Base-by-base conservation (phyloP, 2,329 filamentous ascomycete genomes). In the Myotisia sp. region DNA sequence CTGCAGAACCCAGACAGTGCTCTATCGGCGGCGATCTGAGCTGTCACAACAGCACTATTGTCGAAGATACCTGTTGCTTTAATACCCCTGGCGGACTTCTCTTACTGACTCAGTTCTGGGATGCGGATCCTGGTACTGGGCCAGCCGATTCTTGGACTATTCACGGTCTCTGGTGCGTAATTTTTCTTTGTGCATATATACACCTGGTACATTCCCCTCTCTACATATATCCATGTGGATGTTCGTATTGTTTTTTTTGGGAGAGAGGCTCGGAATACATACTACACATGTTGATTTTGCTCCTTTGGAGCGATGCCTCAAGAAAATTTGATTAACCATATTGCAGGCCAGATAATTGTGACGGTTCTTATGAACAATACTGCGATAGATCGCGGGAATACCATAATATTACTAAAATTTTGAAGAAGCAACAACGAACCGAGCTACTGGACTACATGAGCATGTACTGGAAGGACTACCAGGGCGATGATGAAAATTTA, bases 31-130 rank as follows among this genome's bases (percentile, higher is more conserved):
- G 56, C 5, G 62, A 65, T 38, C 48, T 71, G 33, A 73, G 68
- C 47, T 74, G 70, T 46, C 64, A 69, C 36, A 71, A 70, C 46
- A 65, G 62, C 4, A 65, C 64, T 3, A 55, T 52, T 2, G 57
- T 63, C 28, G 36, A 57, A 39, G 52, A 71, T 44, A 53, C 64
- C 3, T 75, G 71, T 55, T 75, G 71, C 58, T 72, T 68, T 57
- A 71, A 73, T 41, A 55, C 61, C 9, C 70, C 70, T 0, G 70
- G 70, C 22, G 71, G 71, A 14, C 60, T 69, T 31, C 50, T 75
- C 19, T 55, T 74, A 9, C 62, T 64, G 51, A 74, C 70, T 6
- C 70, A 74, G 40, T 74, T 74, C 51, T 75, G 71, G 71, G 70
- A 74, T 44, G 65, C 64, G 0, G 46, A 64, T 32, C 70, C 70